Evolutionary conservation across 148 eudicot genomes (phyloP).

Genomic region (Diospyros lotus): DNA sequence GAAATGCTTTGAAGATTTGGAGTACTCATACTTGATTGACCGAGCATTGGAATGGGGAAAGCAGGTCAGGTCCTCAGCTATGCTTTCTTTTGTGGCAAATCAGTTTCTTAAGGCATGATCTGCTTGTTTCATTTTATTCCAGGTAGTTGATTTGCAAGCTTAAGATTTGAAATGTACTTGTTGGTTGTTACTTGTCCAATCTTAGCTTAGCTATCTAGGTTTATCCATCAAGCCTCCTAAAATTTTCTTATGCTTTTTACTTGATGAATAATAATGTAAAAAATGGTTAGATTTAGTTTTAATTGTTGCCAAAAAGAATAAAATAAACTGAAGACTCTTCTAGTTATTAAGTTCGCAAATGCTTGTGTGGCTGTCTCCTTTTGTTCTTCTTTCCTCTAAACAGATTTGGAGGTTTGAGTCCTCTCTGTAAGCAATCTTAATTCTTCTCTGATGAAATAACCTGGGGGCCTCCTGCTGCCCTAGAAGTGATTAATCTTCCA

Average conservation of each 20-base stretch:
- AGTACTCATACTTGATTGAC: constrained; percentile 84
- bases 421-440: neutral
- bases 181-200: neutral
- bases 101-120: constrained; percentile 24
- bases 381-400: neutral
- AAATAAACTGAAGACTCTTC: neutral
- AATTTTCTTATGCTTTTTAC: neutral
- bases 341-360: neutral
- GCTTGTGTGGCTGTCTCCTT: neutral
- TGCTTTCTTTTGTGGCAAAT: constrained; percentile 17
- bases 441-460: too few species aligned
- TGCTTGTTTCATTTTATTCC: constrained; percentile 15
- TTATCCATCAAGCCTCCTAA: constrained; percentile 7
- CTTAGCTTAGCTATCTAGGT: neutral
- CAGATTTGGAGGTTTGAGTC: neutral
- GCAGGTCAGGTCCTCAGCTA: constrained; percentile 53
- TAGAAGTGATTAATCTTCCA: too few species aligned
- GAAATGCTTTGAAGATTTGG: constrained; percentile 96
- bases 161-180: constrained; percentile 10
- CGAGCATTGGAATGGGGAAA: constrained; percentile 88
- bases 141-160: constrained; percentile 20
- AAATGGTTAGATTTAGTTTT: neutral
- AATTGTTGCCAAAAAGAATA: neutral
- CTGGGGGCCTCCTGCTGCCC: too few species aligned
- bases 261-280: neutral